A percentile compares a stretch with the other conserved stretches of the same genome.
These are phyloP conservation scores for Globisporangium emineosum DNA, from an alignment of 352 stramenopile genomes.

Conservation along the genomic window DNA sequence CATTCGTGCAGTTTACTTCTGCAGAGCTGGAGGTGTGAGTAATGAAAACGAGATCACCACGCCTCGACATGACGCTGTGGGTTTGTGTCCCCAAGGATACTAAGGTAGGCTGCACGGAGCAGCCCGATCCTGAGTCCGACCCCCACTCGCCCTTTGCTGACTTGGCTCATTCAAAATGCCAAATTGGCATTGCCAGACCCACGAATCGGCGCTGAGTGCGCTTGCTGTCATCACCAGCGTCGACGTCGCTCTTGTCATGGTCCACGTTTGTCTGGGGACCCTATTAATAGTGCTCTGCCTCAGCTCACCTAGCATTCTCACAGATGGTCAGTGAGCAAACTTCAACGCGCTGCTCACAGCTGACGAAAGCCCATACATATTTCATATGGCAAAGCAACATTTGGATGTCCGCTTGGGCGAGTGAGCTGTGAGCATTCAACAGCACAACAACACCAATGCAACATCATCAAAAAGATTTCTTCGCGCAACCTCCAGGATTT, in stretches of 20 bases:
- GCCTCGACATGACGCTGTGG: not conserved
- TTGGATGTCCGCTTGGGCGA: not conserved
- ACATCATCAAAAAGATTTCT: not conserved
- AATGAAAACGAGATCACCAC: too few species aligned
- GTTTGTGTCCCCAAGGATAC: too few species aligned
- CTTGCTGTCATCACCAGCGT: not conserved
- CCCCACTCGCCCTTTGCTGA: too few species aligned
- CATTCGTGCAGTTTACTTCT: not conserved
- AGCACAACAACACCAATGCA: not conserved
- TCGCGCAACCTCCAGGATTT: not conserved
- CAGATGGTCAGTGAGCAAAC: not conserved
- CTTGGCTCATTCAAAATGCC: too few species aligned
- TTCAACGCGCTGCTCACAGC: not conserved
- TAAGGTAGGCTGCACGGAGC: not conserved
- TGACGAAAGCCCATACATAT: not conserved
- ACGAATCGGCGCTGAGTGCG: not conserved
- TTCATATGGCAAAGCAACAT: not conserved
- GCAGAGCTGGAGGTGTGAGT: not conserved
- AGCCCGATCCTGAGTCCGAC: not conserved
- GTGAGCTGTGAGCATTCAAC: not conserved
- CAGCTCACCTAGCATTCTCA: too few species aligned
- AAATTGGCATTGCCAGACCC: too few species aligned
- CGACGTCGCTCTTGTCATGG: not conserved
- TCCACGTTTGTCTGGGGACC: not conserved
- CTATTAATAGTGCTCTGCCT: too few species aligned